Evolutionary conservation across 2,329 filamentous ascomycete genomes (phyloP), one percentile per base, ranked within the genome.

Genomic region (Aspergillus sp.): DNA sequence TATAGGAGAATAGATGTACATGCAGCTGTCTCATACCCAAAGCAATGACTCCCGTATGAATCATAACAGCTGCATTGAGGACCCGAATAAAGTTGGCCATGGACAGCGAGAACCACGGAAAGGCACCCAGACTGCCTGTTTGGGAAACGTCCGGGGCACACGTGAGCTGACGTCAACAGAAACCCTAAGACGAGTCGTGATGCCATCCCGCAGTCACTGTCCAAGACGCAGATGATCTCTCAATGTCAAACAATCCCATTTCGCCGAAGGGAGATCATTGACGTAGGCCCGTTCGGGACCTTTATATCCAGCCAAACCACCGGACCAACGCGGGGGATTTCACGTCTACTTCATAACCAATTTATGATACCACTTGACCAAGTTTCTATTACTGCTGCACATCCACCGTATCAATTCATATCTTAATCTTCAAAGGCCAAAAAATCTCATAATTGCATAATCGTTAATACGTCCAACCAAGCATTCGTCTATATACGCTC

Each of bases 81-180:
- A 35, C 13, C 35, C 4, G 35, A 17, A 38, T 38, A 16, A n/a
- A n/a, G 14, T 38, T 38, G 26, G 16, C 16, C 2, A n/a, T 38
- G 6, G 14, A n/a, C 35, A 38, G 35, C 8, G 16, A 38, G 35
- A 38, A 38, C 35, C 35, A 17, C 14, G 14, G 16, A 42, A 42
- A 42, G n/a, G n/a, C 40, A 42, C 22, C 40, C 40, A n/a, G 19
- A 20, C 19, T 42, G 11, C 40, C 40, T 13, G 19, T 19, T 20
- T 17, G 19, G 40, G 16, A 9, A 20, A 13, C 13, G n/a, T 17
- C 16, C 3, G 19, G 4, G 6, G 3, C 17, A 10, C 56, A 59
- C 53, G 60, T 60, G 60, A 60, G 36, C 48, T 62, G 60, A 62
- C 58, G 53, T 62, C 60, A 58, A 11, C 4, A 20, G 24, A 40